phyloP scores from a whole-genome alignment of 108 stramenopile genomes.

The Stephanodiscus minutulus region DNA sequence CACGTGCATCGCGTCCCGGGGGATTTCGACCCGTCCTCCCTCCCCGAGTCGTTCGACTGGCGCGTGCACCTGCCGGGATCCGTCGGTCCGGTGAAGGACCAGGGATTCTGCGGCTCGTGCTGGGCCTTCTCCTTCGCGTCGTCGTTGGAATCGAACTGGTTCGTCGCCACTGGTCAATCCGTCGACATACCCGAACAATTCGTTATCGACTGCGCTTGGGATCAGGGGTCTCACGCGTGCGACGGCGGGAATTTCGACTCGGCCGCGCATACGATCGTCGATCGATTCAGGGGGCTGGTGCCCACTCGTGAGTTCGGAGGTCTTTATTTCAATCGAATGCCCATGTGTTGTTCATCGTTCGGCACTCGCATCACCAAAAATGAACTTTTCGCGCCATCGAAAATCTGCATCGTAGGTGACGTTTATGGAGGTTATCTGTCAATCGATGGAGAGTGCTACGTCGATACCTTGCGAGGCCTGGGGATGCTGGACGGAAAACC shows the following conservation, averaged over 20 bases:
- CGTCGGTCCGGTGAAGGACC: slow-evolving; percentile 66
- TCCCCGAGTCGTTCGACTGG: slow-evolving; percentile 40
- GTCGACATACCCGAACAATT: slow-evolving; percentile 34
- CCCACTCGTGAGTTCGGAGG: slow-evolving; percentile 11
- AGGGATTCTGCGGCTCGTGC: slow-evolving; percentile 68
- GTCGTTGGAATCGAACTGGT: slow-evolving; percentile 39
- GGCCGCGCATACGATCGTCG: slow-evolving; percentile 14
- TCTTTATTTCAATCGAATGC: neutral
- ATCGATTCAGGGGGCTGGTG: slow-evolving; percentile 22
- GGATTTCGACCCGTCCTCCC: slow-evolving; percentile 34
- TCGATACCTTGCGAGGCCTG: slow-evolving; percentile 22
- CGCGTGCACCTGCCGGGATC: slow-evolving; percentile 36
- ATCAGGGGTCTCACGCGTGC: slow-evolving; percentile 8
- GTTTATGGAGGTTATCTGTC: slow-evolving; percentile 30
- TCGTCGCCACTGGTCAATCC: slow-evolving; percentile 19
- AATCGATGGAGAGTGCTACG: slow-evolving; percentile 38
- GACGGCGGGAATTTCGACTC: slow-evolving; percentile 20
- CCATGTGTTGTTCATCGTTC: neutral
- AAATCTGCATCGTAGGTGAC: neutral
- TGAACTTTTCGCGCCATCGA: neutral
- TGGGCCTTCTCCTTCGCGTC: slow-evolving; percentile 62
- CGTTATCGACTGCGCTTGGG: slow-evolving; percentile 33
- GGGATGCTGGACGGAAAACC: slow-evolving; percentile 19
- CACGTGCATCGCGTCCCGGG: slow-evolving; percentile 25
- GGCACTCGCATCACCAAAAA: neutral